Percentiles rank a stretch among this genome's conserved stretches.
Evolutionary conservation across 331 rosid species (phyloP).

Genomic region (Quercus lobata): DNA sequence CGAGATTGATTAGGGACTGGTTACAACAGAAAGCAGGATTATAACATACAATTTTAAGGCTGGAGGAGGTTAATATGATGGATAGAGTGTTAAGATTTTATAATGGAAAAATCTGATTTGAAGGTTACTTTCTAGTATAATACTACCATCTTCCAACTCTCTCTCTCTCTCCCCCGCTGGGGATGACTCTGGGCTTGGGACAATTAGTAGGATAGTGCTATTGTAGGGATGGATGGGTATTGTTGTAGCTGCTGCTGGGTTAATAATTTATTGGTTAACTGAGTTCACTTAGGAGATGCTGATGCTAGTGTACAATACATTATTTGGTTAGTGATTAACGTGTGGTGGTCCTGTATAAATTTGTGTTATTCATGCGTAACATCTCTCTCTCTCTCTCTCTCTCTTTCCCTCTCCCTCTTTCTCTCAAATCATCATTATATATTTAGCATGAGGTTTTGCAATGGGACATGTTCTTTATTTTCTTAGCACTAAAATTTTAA

Average conservation of each 20-base stretch:
- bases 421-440: no score
- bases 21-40: constrained; percentile 1
- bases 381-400: neutral
- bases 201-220: constrained; percentile 24
- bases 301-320: constrained; percentile 33
- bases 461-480: no score
- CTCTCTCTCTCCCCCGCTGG: constrained; percentile 7
- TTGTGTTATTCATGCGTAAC: constrained; percentile 11
- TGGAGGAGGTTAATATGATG: constrained; percentile 4
- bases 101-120: constrained; percentile 15
- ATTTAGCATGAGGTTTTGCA: no score
- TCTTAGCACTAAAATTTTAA: no score
- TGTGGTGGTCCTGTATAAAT: constrained; percentile 32
- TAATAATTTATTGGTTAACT: constrained; percentile 34
- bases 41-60: neutral
- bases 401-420: neutral
- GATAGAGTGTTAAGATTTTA: constrained; percentile 10
- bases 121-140: constrained; percentile 25
- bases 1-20: constrained; percentile 28
- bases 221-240: constrained; percentile 28
- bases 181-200: constrained; percentile 30
- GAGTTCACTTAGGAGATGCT: constrained; percentile 42
- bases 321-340: constrained; percentile 23
- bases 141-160: constrained; percentile 18
- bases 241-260: constrained; percentile 37